Evolutionary conservation across 345 rosid genomes (phyloP), one percentile per base, ranked within the genome.

Genomic region (Euphorbia peplus): DNA sequence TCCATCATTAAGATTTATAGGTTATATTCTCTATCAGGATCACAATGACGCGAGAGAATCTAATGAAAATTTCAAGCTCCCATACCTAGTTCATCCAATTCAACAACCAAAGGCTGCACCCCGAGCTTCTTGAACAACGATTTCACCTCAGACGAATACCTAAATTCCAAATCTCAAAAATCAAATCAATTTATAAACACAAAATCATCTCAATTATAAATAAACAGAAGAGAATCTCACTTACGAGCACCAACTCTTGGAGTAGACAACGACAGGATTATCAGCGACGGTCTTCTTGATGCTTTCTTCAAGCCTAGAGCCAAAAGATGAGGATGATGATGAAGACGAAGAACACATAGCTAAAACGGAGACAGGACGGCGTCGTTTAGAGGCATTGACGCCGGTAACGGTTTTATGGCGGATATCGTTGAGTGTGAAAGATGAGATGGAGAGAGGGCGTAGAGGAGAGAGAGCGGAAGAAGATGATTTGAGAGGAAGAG

Each of bases 211-310:
- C 22, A 52, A 57, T 19, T 3, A 32, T 32, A 6, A 6, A 21
- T 26, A 66, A 52, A 53, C 15, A 8, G 22, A 57, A 51, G 62
- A 72, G 52, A 67, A 56, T 50, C 51, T 65, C 73, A 91, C 98
- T 63, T 79, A 93, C 97, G 96, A 85, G 90, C 98, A 93, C 97
- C 98, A 91, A 71, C 79, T 74, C 76, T 91, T 95, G 70, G 99
- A 95, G 85, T 95, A 95, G 68, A 95, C 90, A 64, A 95, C 99
- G 60, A 88, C 97, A 41, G 84, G 81, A 70, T 90, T 91, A 42
- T 90, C 89, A 64, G 60, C 67, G 8, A 91, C 86, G 0, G 92
- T 90, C 81, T 76, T 88, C 81, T 80, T 90, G 25, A 95, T 81
- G 53, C 68, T 82, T 54, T 86, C 96, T 79, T 91, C 96, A 66